Conservation (phyloP, 192 early-diverging fungal species). For the Fimicolochytrium jonesii region DNA sequence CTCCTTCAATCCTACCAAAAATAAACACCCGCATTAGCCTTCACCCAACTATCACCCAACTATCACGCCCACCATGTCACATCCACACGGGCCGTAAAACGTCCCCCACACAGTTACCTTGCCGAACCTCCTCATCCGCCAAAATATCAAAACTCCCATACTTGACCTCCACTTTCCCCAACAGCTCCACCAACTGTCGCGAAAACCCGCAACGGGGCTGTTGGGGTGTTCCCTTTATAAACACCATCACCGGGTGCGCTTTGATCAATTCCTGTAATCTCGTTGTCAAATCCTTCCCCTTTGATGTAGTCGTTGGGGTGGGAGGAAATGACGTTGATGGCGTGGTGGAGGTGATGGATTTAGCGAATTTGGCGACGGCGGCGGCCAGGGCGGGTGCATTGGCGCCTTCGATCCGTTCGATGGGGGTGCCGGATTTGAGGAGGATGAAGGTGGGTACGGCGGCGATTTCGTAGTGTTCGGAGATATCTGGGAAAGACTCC, state of each 20-base stretch:
- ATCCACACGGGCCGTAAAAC: too few species aligned
- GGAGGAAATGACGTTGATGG: too few species aligned
- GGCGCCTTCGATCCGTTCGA: constrained; percentile 83
- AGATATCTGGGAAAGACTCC: constrained; percentile 83
- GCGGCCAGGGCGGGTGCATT: constrained; percentile 78
- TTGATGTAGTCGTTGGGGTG: constrained; percentile 6
- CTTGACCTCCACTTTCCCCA: constrained; percentile 68
- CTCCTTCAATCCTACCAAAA: constrained; percentile 75
- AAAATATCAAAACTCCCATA: constrained; percentile 93
- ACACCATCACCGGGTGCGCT: constrained; percentile 77
- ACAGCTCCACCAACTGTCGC: constrained; percentile 70
- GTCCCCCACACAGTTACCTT: too few species aligned
- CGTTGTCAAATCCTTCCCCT: constrained; percentile 27
- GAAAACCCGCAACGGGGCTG: constrained; percentile 94
- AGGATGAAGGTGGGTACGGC: constrained; percentile 90
- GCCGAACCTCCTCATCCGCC: constrained; percentile 85
- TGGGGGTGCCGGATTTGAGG: constrained; percentile 64
- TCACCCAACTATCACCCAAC: constrained; percentile 3
- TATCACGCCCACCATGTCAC: too few species aligned
- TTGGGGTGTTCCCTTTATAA: constrained; percentile 91
- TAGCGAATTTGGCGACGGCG: constrained; percentile 63
- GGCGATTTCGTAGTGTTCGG: constrained; percentile 83
- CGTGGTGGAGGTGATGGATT: constrained; percentile 14
- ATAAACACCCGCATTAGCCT: background rate
- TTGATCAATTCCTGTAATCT: constrained; percentile 38